Percentiles rank a stretch among this genome's conserved stretches.
Evolutionary conservation across 495 filamentous ascomycete genomes (phyloP).

Genomic region (Daldinia concentrica): DNA sequence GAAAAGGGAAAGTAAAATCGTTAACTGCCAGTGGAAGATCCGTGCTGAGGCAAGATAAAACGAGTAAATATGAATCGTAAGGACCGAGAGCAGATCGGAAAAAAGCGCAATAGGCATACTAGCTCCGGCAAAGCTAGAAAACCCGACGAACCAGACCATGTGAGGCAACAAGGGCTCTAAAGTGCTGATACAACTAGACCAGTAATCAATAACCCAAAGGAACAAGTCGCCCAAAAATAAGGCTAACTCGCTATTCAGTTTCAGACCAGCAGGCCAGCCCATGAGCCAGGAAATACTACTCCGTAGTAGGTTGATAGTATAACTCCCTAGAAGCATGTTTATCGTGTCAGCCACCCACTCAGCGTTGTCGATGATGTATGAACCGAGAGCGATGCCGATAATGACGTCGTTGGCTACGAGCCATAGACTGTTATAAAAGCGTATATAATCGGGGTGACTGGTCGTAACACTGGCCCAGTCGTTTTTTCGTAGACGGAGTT

Average conservation of each 20-base stretch:
- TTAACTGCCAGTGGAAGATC: slow-evolving; percentile 98
- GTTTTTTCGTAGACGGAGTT: slow-evolving; percentile 82
- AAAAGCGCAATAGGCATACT: slow-evolving; percentile 97
- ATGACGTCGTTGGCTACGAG: slow-evolving; percentile 99
- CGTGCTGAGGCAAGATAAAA: slow-evolving; percentile 97
- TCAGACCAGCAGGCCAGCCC: slow-evolving; percentile 97
- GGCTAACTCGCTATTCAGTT: slow-evolving; percentile 94
- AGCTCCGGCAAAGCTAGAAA: slow-evolving; percentile 92
- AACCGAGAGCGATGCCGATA: slow-evolving; percentile 94
- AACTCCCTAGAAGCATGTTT: slow-evolving; percentile 76
- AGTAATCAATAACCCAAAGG: slow-evolving; percentile 97
- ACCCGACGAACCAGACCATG: slow-evolving; percentile 92
- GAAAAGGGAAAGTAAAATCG: slow-evolving; percentile 94
- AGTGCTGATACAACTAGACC: slow-evolving; percentile 81
- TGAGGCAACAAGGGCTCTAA: slow-evolving; percentile 82
- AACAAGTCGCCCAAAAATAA: slow-evolving; percentile 94
- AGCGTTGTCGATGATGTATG: slow-evolving; percentile 96
- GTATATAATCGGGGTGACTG: slow-evolving; percentile 97
- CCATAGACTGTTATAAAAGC: slow-evolving; percentile 99
- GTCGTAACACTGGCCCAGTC: slow-evolving; percentile 97
- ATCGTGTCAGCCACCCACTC: slow-evolving; percentile 85
- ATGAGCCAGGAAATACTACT: slow-evolving; percentile 94
- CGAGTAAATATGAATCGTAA: slow-evolving; percentile 95
- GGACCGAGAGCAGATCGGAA: slow-evolving; percentile 89
- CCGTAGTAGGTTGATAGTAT: slow-evolving; percentile 89